Evolutionary conservation across 352 stramenopile species (phyloP), one percentile per base, ranked within the genome.

Genomic region (Saprolegnia parasitica): DNA sequence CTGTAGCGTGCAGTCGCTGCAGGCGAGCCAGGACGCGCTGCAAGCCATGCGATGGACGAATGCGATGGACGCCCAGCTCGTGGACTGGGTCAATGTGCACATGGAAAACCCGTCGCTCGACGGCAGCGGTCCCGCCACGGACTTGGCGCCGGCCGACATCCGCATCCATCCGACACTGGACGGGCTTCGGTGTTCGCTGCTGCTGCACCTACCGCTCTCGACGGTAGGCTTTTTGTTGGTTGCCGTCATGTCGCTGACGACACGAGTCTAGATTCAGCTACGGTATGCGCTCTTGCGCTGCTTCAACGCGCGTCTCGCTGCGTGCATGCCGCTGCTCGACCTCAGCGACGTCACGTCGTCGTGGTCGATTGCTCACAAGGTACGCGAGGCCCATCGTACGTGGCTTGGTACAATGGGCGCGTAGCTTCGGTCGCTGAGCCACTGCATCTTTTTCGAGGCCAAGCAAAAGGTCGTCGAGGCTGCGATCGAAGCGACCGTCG

Each of bases 401-500:
- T 11, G 20, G 15, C 40, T n/a, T n/a, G n/a, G n/a, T n/a, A n/a
- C n/a, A n/a, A n/a, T n/a, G n/a, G n/a, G n/a, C n/a, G n/a, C n/a
- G 40, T 60, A 67, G 0, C 58, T 96, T 42, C 86, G 86, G 0
- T 76, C 80, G 16, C 64, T 94, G 24, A 90, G 86, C 42, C 84
- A 94, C 74, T 95, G 88, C 47, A 76, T 94, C n/a, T 96, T 94
- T 68, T 90, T 95, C 23, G 88, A 96, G 42, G 68, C 93, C 35
- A 96, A 95, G 75, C 87, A 86, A 24, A 68, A 79, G 21, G 72
- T 94, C 5, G 81, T 96, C 24, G 88, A 95, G 57, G 81, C 86
- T 21, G 85, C 84, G 15, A 89, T 95, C 47, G 87, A 95, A 32
- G 79, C 83, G 0, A 96, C 86, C 1, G 82, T 76, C 40, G 65